phyloP scores from a whole-genome alignment of 108 stramenopile species.

The Skeletonema potamos region DNA sequence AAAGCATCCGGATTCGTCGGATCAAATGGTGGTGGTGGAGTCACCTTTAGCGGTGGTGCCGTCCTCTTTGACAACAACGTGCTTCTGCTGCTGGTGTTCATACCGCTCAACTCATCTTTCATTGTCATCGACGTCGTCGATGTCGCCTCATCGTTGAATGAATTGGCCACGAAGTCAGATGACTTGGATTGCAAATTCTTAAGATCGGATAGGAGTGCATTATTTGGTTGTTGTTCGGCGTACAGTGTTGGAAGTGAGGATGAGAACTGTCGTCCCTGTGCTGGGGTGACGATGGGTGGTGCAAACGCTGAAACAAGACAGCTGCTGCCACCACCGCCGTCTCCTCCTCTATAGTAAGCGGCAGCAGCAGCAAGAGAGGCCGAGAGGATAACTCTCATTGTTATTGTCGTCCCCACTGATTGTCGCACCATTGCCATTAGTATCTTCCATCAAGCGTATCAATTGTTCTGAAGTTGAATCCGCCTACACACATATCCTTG shows the following conservation, averaged over 20 bases:
- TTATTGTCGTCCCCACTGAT: not conserved
- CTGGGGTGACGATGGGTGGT: not conserved
- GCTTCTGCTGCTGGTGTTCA: not conserved
- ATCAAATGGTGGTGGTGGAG: constrained; percentile 12
- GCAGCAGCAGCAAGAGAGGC: not conserved
- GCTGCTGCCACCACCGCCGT: not conserved
- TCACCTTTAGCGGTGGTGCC: not conserved
- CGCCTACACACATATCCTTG: not conserved
- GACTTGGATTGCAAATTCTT: not conserved
- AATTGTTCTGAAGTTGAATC: not conserved
- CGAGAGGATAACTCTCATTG: not conserved
- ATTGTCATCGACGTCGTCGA: not conserved
- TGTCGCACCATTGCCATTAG: not conserved
- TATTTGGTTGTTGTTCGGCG: not conserved
- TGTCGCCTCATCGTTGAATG: not conserved
- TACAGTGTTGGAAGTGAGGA: not conserved
- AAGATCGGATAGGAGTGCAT: not conserved
- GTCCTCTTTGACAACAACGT: too few species aligned
- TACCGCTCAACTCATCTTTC: not conserved
- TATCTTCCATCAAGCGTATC: not conserved
- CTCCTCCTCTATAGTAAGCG: too few species aligned
- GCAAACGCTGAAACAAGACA: not conserved
- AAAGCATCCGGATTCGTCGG: constrained; percentile 18
- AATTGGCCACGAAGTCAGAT: not conserved
- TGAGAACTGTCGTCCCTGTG: not conserved